Evolutionary conservation across 2,329 filamentous ascomycete species (phyloP).

Genomic region (Diaporthe citriasiana): DNA sequence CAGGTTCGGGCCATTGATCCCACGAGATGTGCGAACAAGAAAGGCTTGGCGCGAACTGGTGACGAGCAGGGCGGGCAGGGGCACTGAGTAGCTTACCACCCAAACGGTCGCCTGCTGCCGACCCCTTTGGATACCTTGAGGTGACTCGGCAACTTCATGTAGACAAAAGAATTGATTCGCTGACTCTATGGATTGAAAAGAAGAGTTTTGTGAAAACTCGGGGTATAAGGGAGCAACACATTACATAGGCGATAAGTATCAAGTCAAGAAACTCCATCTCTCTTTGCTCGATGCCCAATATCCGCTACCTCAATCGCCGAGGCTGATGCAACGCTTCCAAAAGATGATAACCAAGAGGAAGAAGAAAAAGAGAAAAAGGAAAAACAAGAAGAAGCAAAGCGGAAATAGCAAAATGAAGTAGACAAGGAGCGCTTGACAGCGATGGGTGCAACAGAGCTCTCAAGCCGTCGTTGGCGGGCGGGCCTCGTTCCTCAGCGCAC

Average conservation of each 20-base stretch:
- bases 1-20: conserved; percentile 27
- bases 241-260: conserved; percentile 34
- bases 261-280: conserved; percentile 20
- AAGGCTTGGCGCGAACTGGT: conserved; percentile 9
- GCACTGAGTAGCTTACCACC: background rate
- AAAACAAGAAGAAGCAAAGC: conserved; percentile 11
- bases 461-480: conserved; percentile 30
- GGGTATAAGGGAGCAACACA: conserved; percentile 38
- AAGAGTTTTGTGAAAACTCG: conserved; percentile 30
- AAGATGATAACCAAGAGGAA: conserved; percentile 8
- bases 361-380: background rate
- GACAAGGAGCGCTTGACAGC: background rate
- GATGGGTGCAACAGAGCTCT: conserved; percentile 1
- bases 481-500: conserved; percentile 56
- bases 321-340: conserved; percentile 34
- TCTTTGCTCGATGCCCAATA: conserved; percentile 12
- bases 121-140: background rate
- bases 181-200: conserved; percentile 22
- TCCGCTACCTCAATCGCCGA: conserved; percentile 14
- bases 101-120: conserved; percentile 2
- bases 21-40: conserved; percentile 23
- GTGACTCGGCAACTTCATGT: background rate
- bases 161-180: conserved; percentile 14
- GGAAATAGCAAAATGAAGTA: conserved; percentile 7
- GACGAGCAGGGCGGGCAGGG: conserved; percentile 15